phyloP scores from a whole-genome alignment of 1,284 basidiomycete species.

The Fomes fomentarius region DNA sequence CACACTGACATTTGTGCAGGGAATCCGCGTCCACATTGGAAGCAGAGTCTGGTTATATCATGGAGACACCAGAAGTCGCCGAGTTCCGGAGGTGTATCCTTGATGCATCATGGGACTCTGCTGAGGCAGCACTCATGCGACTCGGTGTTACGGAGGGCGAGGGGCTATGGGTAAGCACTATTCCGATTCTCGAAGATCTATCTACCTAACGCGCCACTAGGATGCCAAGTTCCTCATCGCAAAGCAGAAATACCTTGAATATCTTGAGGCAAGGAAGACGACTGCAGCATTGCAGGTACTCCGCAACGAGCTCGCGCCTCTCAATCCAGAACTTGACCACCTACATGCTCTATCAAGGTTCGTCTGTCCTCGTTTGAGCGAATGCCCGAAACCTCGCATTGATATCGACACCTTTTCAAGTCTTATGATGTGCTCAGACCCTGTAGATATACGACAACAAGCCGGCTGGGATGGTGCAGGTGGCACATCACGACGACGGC shows the following conservation, averaged over 20 bases:
- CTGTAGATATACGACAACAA: constrained; percentile 81
- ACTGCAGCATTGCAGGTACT: constrained; percentile 86
- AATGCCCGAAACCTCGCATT: not conserved
- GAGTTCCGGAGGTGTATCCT: constrained; percentile 86
- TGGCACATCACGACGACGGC: constrained; percentile 74
- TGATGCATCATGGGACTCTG: constrained; percentile 84
- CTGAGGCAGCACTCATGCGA: constrained; percentile 70
- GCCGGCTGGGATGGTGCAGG: constrained; percentile 91
- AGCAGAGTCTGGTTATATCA: constrained; percentile 89
- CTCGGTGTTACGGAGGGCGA: constrained; percentile 72
- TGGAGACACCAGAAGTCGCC: constrained; percentile 81
- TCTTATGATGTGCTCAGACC: constrained; percentile 87
- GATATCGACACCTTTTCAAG: constrained; percentile 41
- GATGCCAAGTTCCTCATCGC: constrained; percentile 87
- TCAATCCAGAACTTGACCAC: constrained; percentile 76
- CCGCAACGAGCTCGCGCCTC: constrained; percentile 84
- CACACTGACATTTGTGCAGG: constrained; percentile 54
- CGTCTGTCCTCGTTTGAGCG: not conserved
- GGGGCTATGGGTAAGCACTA: constrained; percentile 59
- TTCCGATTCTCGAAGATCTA: constrained; percentile 4
- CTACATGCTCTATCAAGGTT: constrained; percentile 87
- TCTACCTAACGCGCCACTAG: constrained; percentile 41
- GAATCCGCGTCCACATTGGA: constrained; percentile 89
- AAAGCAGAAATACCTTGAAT: constrained; percentile 95
- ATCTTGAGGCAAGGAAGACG: constrained; percentile 84